Percentiles rank a stretch among this genome's conserved stretches.
phyloP scores from a whole-genome alignment of 179 eudicot species.

The Spinacia oleracea region DNA sequence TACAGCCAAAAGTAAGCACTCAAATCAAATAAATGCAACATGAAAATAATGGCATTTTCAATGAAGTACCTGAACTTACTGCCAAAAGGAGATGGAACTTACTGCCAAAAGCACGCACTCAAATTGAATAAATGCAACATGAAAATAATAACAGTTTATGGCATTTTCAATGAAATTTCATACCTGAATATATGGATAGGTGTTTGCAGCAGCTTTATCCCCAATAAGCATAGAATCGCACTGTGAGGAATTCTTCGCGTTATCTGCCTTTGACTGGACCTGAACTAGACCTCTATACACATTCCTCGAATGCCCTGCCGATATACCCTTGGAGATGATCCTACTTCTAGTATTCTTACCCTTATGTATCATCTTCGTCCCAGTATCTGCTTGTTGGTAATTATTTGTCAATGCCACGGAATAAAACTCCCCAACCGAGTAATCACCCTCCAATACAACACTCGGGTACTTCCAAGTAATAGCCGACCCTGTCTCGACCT shows the following conservation, averaged over 20 bases:
- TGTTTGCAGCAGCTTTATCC: conserved; percentile 85
- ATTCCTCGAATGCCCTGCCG: conserved; percentile 85
- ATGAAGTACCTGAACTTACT: conserved; percentile 71
- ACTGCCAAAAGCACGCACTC: background rate
- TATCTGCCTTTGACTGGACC: conserved; percentile 73
- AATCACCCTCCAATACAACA: conserved; percentile 90
- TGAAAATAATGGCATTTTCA: background rate
- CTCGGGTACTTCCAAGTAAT: conserved; percentile 99
- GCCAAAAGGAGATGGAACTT: too few species aligned
- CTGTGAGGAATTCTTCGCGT: conserved; percentile 83
- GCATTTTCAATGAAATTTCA: background rate
- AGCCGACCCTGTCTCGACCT: conserved; percentile 98
- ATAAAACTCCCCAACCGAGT: conserved; percentile 91
- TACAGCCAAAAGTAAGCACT: conserved; percentile 10
- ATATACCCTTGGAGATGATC: conserved; percentile 94
- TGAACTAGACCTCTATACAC: conserved; percentile 96
- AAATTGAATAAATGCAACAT: background rate
- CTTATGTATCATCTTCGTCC: conserved; percentile 96
- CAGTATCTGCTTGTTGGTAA: conserved; percentile 94
- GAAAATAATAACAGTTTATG: background rate
- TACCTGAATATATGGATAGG: conserved; percentile 97
- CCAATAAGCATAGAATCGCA: conserved; percentile 99
- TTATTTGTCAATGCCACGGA: conserved; percentile 94
- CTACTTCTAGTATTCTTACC: conserved; percentile 91
- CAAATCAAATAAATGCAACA: background rate